Evolutionary conservation across 2,329 filamentous ascomycete genomes (phyloP), one percentile per base, ranked within the genome.

Genomic region (Conoideocrella luteorostrata): DNA sequence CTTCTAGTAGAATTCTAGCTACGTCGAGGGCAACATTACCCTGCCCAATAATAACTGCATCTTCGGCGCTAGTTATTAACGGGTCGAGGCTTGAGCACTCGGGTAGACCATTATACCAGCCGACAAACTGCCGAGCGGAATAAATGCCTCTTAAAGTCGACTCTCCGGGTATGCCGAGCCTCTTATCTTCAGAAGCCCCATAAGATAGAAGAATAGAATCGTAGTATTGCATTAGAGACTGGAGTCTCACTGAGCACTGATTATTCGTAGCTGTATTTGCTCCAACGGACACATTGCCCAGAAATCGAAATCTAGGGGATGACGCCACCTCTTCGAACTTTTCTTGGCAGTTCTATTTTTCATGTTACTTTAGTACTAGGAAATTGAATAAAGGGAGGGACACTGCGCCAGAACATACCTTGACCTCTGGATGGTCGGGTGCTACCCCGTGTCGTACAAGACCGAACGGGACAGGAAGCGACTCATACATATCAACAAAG

Each of bases 341-440:
- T 12, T 93, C 88, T 69, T 95, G 84, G 61, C 91, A 97, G 60
- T 96, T 97, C 88, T 94, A 58, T 12, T 5, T 13, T 13, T 20
- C 13, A 12, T 17, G 36, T 47, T 40, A 47, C 33, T 39, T 30
- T 32, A 4, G 17, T 45, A 18, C n/a, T n/a, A 24, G 39, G 9
- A 15, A 12, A n/a, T 9, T 13, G 12, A n/a, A n/a, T n/a, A n/a
- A n/a, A n/a, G n/a, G n/a, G n/a, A n/a, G n/a, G n/a, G n/a, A n/a
- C n/a, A n/a, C n/a, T n/a, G n/a, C n/a, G n/a, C n/a, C n/a, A n/a
- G n/a, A 22, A 36, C 66, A 47, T 68, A 93, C 88, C 80, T 98
- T 98, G 53, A 98, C 93, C 68, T 98, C 91, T 1, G 93, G 91
- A 66, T 98, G 93, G 62, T 98, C 93, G 5, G 93, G 93, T n/a